Base-by-base conservation (phyloP, 169 alveolate genomes). In the Eimeria mitis region DNA sequence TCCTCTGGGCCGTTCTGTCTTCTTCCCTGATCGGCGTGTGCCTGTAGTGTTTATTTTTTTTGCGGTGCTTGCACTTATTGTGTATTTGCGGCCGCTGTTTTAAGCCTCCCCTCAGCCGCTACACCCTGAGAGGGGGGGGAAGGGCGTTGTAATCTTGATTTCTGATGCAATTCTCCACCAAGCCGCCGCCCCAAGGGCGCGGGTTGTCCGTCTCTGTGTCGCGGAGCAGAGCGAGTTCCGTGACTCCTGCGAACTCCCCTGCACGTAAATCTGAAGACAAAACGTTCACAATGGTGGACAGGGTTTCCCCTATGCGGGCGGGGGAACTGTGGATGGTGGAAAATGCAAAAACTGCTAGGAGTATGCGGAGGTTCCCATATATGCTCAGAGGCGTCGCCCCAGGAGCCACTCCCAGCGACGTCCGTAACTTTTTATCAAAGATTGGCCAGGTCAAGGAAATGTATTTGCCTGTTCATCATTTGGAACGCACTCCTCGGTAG, bases 151-250 rank as follows among this genome's bases (percentile, higher is more conserved):
- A 56, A 25, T 31, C 11, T 44, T 52, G 47, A 42, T 87, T 87
- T 87, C 94, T 87, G 68, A 87, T 87, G 94, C 83, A 63, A 65
- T 87, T 87, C 83, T 63, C 83, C 63, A 87, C 94, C 34, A 61
- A 87, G 83, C 54, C 49, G 56, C 94, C 83, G 94, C 83, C 83
- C 83, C 94, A 87, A 75, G 94, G 94, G 94, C 94, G 81, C 71
- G 84, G 83, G 44, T 42, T 87, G 61, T 87, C 94, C 13, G 94
- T 87, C 52, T 87, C 94, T 87, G 83, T 87, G n/a, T 87, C 94
- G 56, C 94, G 94, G 94, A 87, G 94, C 83, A 87, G 94, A 49
- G 94, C 61, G 63, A 87, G 94, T 75, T 87, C 94, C 54, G 37
- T 65, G 61, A 61, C 94, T 6, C 83, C 94, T 52, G 83, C 94